Evolutionary conservation across 1,284 basidiomycete genomes (phyloP).

Genomic region (Moesziomyces sp.): DNA sequence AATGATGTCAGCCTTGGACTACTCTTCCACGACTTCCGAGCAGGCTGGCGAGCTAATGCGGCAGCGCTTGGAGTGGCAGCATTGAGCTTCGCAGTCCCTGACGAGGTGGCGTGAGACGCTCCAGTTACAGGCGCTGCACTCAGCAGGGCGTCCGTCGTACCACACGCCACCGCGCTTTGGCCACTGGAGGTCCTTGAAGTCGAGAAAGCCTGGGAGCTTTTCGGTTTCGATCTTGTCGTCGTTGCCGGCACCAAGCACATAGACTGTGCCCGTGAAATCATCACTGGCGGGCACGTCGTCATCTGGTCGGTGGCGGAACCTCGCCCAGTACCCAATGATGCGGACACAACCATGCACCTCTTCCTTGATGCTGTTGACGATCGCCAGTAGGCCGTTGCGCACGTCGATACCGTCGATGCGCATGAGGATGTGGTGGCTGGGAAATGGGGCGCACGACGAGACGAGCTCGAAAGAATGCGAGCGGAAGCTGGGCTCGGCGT

Average conservation of each 20-base stretch:
- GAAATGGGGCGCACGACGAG: neutral
- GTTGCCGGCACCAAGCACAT: neutral
- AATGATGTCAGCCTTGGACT: too few relatives aligned
- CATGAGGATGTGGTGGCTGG: neutral
- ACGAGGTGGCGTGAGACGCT: neutral
- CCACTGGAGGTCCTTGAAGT: neutral
- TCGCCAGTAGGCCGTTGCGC: neutral
- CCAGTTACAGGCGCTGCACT: neutral
- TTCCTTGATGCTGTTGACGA: neutral
- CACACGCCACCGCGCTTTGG: neutral
- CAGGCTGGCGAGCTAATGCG: too few relatives aligned
- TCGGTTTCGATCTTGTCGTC: neutral
- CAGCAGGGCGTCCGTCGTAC: neutral
- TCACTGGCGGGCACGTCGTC: neutral
- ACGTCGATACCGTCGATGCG: neutral
- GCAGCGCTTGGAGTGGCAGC: too few relatives aligned
- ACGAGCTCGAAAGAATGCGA: neutral
- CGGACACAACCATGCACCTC: neutral
- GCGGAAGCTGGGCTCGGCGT: too few relatives aligned
- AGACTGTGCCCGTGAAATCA: neutral
- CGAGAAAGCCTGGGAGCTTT: neutral
- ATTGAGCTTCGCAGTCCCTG: neutral
- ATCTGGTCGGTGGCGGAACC: neutral
- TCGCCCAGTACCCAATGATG: constrained; percentile 1
- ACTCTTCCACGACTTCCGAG: too few relatives aligned